Evolutionary conservation across 23 red algal genomes (phyloP), one percentile per base, ranked within the genome.

Genomic region (Cyanidiococcus yangmingshanensis): DNA sequence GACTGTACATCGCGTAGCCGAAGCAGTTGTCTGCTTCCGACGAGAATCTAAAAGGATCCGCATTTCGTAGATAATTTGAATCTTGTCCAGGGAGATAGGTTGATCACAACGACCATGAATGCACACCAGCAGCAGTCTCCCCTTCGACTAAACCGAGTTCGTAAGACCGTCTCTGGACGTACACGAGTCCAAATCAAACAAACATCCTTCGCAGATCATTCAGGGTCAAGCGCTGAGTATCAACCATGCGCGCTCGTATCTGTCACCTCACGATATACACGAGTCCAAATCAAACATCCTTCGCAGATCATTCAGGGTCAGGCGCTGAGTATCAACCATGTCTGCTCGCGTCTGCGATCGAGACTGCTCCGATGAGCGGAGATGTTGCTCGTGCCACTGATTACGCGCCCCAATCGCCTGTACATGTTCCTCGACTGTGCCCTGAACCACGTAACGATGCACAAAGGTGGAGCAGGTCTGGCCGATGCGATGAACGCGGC

Each of bases 361-460:
- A 54, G 45, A 54, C 45, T 54, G 45, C 12, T 54, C 12, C 45
- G 7, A 21, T 36, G 26, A 2, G 2, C 15, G 32, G 2, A 2
- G 40, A 37, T 31, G 40, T 40, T 45, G 40, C 75, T 50, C 1
- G 0, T 50, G 40, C 75, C 36, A 24, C 37, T 31, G 0, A 21
- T 0, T 1, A 30, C 67, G 26, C 67, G 37, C 58, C 50, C 37
- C 21, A 24, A 95, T 58, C 54, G 75, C 30, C 32, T 87, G 74
- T 36, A 95, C 85, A 26, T 74, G 80, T 67, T 96, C 92, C 76
- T 96, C 92, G 45, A 96, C 74, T 0, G 92, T 90, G 30, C 80
- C 39, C 31, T 75, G 68, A 58, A 96, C 85, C 39, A 89, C 81
- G 37, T 86, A 83, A 34, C 86, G 92, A 84, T 96, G 86, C 24